Base-by-base conservation (phyloP, 2,329 filamentous ascomycete genomes). In the Dactylonectria macrodidyma region DNA sequence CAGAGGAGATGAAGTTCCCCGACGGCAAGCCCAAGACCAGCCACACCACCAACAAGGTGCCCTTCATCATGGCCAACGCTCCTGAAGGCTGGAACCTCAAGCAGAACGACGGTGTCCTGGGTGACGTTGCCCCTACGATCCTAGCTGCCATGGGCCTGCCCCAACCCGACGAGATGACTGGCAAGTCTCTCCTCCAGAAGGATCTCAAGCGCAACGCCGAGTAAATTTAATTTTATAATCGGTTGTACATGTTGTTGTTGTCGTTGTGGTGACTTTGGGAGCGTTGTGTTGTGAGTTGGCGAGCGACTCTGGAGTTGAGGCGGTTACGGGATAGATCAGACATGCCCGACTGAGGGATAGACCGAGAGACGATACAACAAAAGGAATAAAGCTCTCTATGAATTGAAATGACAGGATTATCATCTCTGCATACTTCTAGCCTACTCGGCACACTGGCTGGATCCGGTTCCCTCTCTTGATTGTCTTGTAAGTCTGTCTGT, bases 1-100 rank as follows among this genome's bases (percentile, higher is more conserved):
- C 96, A 65, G 96, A 99, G 86, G 96, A 99, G 87, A 99, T 99
- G 96, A 92, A 98, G 84, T 98, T 95, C 80, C 86, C 93, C 75
- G 93, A 98, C 81, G 95, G 95, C 81, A 97, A 94, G 80, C 96
- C 96, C 76, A 99, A 99, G 90, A 99, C 96, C 9, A 95, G 93
- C 59, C 96, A 99, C 87, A 99, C 96, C 52, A 95, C 93, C 74
- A 99, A 99, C 89, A 96, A 96, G 75, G 96, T 99, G 60, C 96
- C 96, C 10, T 95, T 99, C 80, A 90, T 98, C 83, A 97, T 99
- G 95, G 94, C 95, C 80, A 99, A 98, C 81, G 95, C 95, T 9
- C 96, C 96, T 47, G 89, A 93, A 79, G 93, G 93, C 75, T 98
- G 93, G 92, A 94, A 90, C 76, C 85, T 99, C 77, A 92, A 94